Evolutionary conservation across 306 rosid genomes (phyloP).

Genomic region (Canavalia gladiata): DNA sequence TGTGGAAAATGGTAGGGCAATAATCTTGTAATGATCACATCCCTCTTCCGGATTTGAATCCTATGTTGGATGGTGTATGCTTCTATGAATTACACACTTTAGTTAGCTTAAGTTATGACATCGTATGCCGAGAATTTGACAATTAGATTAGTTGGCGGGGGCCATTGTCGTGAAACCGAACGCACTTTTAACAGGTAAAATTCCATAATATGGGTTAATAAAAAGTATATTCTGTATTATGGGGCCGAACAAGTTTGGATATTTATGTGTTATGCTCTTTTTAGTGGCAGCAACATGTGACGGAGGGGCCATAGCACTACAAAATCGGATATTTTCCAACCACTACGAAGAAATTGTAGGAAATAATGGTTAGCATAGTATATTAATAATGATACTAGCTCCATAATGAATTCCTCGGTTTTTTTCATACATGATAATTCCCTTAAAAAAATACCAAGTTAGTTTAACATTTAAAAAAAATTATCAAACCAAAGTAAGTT

Average conservation of each 20-base stretch:
- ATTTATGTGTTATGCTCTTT: not conserved
- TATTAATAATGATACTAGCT: not conserved
- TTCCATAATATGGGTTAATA: not conserved
- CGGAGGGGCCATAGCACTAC: constrained; percentile 11
- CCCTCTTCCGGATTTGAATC: not conserved
- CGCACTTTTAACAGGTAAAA: not conserved
- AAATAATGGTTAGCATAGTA: not conserved
- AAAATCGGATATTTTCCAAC: constrained; percentile 14
- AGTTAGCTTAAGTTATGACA: not conserved
- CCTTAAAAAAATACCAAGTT: too few species aligned
- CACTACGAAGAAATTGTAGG: not conserved
- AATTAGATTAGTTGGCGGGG: not conserved
- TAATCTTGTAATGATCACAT: not conserved
- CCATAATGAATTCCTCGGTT: too few species aligned
- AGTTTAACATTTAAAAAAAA: too few species aligned
- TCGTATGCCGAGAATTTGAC: not conserved
- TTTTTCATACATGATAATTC: too few species aligned
- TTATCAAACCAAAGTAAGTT: too few species aligned
- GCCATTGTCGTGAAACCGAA: constrained; percentile 2
- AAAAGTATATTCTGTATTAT: not conserved
- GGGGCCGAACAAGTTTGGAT: not conserved
- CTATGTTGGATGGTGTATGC: not conserved
- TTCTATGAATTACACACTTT: not conserved
- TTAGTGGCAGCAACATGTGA: constrained; percentile 25
- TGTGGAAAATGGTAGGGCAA: not conserved